Evolutionary conservation across 176 grass and related monocot species (phyloP).

Genomic region (Thinopyrum elongatum): DNA sequence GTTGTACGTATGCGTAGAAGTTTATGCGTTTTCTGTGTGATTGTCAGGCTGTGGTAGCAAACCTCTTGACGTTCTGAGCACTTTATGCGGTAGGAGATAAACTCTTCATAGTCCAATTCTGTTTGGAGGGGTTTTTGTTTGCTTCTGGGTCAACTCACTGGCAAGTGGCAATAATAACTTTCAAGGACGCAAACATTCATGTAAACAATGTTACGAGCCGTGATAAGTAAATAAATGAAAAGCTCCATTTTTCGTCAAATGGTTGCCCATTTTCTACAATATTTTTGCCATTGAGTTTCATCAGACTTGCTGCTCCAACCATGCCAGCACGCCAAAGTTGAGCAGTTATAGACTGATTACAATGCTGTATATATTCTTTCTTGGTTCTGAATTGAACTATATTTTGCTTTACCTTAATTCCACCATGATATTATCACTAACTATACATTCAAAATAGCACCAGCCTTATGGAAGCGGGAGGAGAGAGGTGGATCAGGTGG

Average conservation of each 20-base stretch:
- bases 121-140: not conserved
- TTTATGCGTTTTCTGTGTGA: not conserved
- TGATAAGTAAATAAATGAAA: no score
- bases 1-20: no score
- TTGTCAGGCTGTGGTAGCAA: not conserved
- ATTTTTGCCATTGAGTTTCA: not conserved
- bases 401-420: not conserved
- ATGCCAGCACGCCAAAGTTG: not conserved
- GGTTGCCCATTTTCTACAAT: no score
- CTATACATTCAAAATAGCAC: not conserved
- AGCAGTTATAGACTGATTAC: not conserved
- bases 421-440: not conserved
- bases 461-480: no score
- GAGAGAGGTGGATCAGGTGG: no score
- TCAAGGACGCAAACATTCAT: no score
- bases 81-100: not conserved
- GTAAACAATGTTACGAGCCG: no score
- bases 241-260: no score
- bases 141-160: not conserved
- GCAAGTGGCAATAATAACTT: no score
- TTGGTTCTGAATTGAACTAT: not conserved
- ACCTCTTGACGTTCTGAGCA: not conserved
- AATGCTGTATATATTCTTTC: not conserved
- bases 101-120: not conserved
- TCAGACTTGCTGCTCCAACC: not conserved